Conservation (phyloP, 306 rosid genomes). For the Fragaria iinumae region DNA sequence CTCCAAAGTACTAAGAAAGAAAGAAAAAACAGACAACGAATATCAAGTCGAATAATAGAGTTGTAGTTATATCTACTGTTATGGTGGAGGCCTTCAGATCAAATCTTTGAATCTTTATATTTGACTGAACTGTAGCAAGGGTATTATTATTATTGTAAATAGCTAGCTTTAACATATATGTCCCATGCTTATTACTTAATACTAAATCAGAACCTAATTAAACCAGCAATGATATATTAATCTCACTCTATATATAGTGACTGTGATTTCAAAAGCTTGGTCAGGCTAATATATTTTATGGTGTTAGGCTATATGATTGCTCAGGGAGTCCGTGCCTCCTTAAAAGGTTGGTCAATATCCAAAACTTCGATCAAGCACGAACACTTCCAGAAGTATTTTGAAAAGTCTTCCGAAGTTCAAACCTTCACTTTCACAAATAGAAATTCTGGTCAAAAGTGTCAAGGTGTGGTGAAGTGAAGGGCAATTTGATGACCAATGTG, state of each 20-base stretch:
- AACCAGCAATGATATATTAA: neutral
- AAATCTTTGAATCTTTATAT: neutral
- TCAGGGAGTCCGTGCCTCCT: neutral
- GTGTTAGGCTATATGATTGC: constrained; percentile 1
- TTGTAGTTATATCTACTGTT: neutral
- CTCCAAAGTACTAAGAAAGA: neutral
- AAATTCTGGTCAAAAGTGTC: constrained; percentile 23
- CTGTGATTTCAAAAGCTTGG: constrained; percentile 9
- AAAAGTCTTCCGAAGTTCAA: constrained; percentile 24
- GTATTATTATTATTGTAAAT: neutral
- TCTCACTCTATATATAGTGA: neutral
- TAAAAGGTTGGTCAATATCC: neutral
- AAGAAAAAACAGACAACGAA: neutral
- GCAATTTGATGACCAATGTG: neutral
- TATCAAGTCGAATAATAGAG: neutral
- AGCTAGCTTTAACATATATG: neutral
- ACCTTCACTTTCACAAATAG: constrained; percentile 1
- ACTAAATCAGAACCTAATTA: neutral
- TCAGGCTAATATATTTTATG: constrained; percentile 11
- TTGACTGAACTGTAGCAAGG: neutral
- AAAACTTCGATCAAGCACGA: neutral
- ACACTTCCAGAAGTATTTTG: constrained; percentile 38
- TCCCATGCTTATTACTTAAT: neutral
- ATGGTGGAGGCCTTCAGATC: neutral
- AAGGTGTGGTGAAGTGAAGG: neutral